These are phyloP conservation scores for Wickerhamiella australiensis DNA, from an alignment of 805 yeast species.

Conservation along the genomic window DNA sequence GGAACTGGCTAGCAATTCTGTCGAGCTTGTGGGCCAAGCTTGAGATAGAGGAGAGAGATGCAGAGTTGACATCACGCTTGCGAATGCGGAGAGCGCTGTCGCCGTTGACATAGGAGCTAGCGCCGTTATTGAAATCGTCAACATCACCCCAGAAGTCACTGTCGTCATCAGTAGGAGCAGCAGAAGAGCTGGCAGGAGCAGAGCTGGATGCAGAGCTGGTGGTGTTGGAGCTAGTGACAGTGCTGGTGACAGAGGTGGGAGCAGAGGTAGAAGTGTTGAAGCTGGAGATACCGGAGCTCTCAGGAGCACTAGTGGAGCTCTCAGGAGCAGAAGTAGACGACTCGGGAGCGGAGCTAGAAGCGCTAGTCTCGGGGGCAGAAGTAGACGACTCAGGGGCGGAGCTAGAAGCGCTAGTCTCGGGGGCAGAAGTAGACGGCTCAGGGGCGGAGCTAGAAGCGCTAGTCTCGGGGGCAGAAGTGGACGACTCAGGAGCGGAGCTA, in stretches of 20 bases:
- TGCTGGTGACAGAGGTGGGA: not conserved
- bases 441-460: not conserved
- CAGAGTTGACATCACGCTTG: not conserved
- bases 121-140: not conserved
- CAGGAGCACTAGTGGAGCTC: not conserved
- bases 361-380: not conserved
- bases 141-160: not conserved
- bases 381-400: not conserved
- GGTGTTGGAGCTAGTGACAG: not conserved
- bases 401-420: not conserved
- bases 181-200: not conserved
- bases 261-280: not conserved
- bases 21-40: too few relatives aligned
- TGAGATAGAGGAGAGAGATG: not conserved
- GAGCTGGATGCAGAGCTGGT: not conserved
- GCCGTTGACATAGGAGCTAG: not conserved
- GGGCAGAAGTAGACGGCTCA: not conserved
- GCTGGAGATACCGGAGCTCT: not conserved
- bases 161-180: not conserved
- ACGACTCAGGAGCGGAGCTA: not conserved
- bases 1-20: too few relatives aligned
- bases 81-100: not conserved
- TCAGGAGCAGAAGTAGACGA: not conserved
- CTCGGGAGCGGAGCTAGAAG: not conserved
- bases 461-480: not conserved